phyloP scores from a whole-genome alignment of 2,329 filamentous ascomycete genomes.

The Dryadomyces sulphureus region DNA sequence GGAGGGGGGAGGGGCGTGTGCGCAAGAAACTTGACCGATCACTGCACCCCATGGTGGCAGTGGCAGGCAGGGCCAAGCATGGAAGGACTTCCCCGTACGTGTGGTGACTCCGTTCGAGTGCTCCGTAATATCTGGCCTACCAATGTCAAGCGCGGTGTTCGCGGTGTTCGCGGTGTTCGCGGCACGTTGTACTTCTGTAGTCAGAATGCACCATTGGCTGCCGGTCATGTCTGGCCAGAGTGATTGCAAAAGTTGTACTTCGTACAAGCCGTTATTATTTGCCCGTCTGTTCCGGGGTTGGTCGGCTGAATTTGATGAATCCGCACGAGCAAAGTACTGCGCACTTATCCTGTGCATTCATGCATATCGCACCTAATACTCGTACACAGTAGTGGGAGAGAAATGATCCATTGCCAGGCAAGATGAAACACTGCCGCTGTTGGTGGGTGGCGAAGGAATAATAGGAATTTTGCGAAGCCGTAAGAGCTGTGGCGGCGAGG shows the following conservation, averaged over 20 bases:
- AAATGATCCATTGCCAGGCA: neutral
- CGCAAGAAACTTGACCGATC: neutral
- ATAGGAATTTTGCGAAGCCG: neutral
- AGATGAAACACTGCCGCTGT: neutral
- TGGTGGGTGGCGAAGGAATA: neutral
- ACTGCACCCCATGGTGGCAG: neutral
- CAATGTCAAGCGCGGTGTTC: neutral
- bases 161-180: neutral
- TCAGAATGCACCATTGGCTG: neutral
- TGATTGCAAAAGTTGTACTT: neutral
- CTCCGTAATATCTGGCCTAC: neutral
- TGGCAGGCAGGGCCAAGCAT: neutral
- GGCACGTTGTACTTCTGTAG: neutral
- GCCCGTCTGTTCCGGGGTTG: no score
- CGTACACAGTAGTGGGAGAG: neutral
- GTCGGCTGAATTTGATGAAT: no score
- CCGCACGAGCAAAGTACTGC: no score
- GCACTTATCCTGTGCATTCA: neutral
- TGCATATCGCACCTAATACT: neutral
- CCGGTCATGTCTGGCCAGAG: neutral
- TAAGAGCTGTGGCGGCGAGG: neutral
- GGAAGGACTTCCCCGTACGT: no score
- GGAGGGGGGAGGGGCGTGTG: neutral
- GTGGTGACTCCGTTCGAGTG: no score
- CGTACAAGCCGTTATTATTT: no score